phyloP scores from a whole-genome alignment of 306 rosid genomes.

The Gastrolobium bilobum region DNA sequence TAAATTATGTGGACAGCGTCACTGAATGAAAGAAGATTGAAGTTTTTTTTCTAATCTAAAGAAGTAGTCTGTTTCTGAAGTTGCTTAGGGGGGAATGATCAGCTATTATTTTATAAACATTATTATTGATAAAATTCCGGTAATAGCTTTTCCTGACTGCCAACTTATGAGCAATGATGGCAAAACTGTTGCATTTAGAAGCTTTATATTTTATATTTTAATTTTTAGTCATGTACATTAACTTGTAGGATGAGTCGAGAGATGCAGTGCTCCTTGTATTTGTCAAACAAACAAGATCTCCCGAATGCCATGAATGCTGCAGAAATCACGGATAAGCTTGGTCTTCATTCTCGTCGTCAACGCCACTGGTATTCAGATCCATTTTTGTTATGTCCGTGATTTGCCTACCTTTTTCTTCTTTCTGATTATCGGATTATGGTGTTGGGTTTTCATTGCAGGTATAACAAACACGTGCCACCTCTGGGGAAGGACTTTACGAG shows the following conservation, averaged over 20 bases:
- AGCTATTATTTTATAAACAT: background rate
- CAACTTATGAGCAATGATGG: background rate
- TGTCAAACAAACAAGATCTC: constrained; percentile 74
- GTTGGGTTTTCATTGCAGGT: constrained; percentile 27
- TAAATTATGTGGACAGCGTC: background rate
- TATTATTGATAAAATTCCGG: background rate
- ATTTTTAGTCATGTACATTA: background rate
- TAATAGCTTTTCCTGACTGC: background rate
- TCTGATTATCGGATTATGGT: background rate
- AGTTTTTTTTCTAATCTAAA: background rate
- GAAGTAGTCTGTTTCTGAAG: background rate
- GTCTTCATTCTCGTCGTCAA: constrained; percentile 66
- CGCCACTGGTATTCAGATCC: constrained; percentile 59
- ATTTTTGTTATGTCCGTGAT: background rate
- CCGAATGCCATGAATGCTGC: constrained; percentile 51
- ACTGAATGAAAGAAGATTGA: no score
- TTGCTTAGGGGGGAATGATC: background rate
- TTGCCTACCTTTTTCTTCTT: no score
- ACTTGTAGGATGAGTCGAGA: constrained; percentile 63
- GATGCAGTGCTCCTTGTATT: constrained; percentile 67
- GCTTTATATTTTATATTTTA: background rate
- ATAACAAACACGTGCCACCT: constrained; percentile 68
- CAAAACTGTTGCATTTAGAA: background rate
- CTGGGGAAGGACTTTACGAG: constrained; percentile 69
- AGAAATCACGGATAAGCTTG: no score